Conservation (phyloP, 2,329 filamentous ascomycete species). For the Sporothrix euskadiensis region DNA sequence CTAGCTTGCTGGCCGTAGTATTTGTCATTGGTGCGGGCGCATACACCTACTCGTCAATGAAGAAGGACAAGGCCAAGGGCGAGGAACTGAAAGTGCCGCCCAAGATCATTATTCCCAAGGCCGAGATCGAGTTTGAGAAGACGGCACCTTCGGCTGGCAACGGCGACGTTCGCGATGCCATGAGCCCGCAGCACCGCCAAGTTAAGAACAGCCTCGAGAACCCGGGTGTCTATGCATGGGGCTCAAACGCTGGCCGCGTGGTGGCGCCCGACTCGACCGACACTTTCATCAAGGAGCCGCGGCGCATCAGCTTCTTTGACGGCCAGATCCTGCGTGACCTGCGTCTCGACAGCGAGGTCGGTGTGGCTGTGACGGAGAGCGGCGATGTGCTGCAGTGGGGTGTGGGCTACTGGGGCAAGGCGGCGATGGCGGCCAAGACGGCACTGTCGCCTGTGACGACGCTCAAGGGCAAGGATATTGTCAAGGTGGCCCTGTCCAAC, state of each 20-base stretch:
- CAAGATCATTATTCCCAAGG: conserved; percentile 37
- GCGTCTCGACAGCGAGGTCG: conserved; percentile 79
- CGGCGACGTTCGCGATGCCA: conserved; percentile 72
- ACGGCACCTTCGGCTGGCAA: conserved; percentile 55
- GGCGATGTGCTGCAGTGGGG: conserved; percentile 95
- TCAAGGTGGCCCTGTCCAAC: conserved; percentile 72
- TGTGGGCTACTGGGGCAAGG: conserved; percentile 55
- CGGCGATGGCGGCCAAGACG: conserved; percentile 47
- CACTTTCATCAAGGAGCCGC: conserved; percentile 73
- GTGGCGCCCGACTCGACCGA: conserved; percentile 82
- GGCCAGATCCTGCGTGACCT: conserved; percentile 81
- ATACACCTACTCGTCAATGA: conserved; percentile 38
- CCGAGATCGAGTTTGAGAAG: conserved; percentile 69
- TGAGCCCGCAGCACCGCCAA: conserved; percentile 88
- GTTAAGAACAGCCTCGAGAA: conserved; percentile 78
- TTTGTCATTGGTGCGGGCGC: conserved; percentile 32
- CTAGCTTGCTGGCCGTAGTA: conserved; percentile 29
- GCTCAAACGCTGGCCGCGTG: conserved; percentile 81
- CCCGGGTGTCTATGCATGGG: conserved; percentile 92
- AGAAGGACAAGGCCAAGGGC: conserved; percentile 8
- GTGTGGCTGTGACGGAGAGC: conserved; percentile 81
- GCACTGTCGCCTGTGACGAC: conserved; percentile 71
- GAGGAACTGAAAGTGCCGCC: conserved; percentile 9
- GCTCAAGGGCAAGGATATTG: conserved; percentile 76
- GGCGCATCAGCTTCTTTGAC: conserved; percentile 79